Base-by-base conservation (phyloP, 768 basidiomycete genomes). In the Dictyophora rubrovolvata region DNA sequence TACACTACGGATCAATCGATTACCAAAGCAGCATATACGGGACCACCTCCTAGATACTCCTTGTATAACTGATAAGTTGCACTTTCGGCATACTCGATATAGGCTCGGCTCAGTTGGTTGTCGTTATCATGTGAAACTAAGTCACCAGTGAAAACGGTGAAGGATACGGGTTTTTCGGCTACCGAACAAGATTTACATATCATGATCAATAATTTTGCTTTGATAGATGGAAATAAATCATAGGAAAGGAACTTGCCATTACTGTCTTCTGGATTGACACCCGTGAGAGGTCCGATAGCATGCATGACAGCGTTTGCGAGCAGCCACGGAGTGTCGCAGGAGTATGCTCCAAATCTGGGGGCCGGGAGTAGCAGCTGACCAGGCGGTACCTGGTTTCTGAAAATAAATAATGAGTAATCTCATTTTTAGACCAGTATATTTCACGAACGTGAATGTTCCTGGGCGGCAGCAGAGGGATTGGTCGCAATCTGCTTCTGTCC, bases 71-170 rank as follows among this genome's bases (percentile, higher is more conserved):
- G 60, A 48, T 64, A 69, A n/a, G 66, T 37, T 1, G 62, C 59
- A 20, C 52, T 55, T 56, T 61, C 23, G 20, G 47, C 16, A 23
- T 51, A 56, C 62, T 56, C 55, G 49, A 57, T 53, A 47, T 61
- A 53, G n/a, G 51, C 37, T 12, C 60, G 54, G n/a, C 50, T 46
- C 2, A 66, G 54, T 54, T 65, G 63, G 36, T 66, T 63, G 60
- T 68, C 65, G 10, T 60, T 62, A 55, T 69, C 67, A 47, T 69
- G 67, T 5, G 63, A 65, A 20, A 65, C 64, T 11, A 69, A 54
- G 54, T 69, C 67, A 36, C 67, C 67, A 4, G 67, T 69, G 53
- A 60, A 69, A 28, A 69, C 53, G 1, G 63, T 65, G 59, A 66
- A 67, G 46, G 50, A 22, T 51, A 51, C 50, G 11, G 21, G 50